Percentiles rank a stretch among this genome's conserved stretches.
Conservation (phyloP, 2,329 filamentous ascomycete species). For the Kalaharituber pfeilii region DNA sequence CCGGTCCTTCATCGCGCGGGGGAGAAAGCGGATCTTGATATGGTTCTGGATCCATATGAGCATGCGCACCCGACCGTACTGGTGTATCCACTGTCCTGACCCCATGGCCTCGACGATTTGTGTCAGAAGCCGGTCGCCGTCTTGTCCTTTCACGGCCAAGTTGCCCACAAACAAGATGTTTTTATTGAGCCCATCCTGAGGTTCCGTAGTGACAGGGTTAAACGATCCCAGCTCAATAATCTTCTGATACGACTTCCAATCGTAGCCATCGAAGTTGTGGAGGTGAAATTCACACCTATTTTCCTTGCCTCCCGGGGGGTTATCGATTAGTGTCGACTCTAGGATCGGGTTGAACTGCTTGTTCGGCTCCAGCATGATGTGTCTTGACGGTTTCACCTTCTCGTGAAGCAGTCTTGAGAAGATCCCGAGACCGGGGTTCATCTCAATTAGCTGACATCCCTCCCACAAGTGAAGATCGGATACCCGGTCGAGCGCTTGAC, state of each 20-base stretch:
- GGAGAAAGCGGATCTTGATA: constrained; percentile 43
- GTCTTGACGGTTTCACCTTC: constrained; percentile 56
- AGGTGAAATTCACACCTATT: constrained; percentile 36
- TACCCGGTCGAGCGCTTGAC: no score
- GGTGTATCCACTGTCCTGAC: constrained; percentile 41
- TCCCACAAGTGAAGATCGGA: no score
- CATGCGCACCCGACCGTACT: constrained; percentile 63
- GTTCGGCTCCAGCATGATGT: constrained; percentile 67
- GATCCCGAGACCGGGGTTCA: constrained; percentile 54
- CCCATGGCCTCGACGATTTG: constrained; percentile 43
- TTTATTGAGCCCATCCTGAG: constrained; percentile 42
- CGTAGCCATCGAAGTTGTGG: constrained; percentile 39
- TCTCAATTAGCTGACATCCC: constrained; percentile 74
- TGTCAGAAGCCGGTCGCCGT: constrained; percentile 36
- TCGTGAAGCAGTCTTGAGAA: constrained; percentile 66
- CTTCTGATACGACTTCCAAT: constrained; percentile 41
- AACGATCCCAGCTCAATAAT: constrained; percentile 37
- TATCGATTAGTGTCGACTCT: constrained; percentile 25
- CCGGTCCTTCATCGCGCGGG: constrained; percentile 40
- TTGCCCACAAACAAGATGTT: constrained; percentile 58
- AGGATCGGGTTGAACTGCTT: constrained; percentile 45
- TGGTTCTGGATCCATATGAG: constrained; percentile 52
- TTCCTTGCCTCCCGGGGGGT: constrained; percentile 26
- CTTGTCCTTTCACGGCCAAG: constrained; percentile 34
- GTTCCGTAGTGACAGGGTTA: constrained; percentile 36